Percentiles rank a stretch among this genome's conserved stretches.
Evolutionary conservation across 257 asterid species (phyloP).

Genomic region (Solanum ossicruentum): DNA sequence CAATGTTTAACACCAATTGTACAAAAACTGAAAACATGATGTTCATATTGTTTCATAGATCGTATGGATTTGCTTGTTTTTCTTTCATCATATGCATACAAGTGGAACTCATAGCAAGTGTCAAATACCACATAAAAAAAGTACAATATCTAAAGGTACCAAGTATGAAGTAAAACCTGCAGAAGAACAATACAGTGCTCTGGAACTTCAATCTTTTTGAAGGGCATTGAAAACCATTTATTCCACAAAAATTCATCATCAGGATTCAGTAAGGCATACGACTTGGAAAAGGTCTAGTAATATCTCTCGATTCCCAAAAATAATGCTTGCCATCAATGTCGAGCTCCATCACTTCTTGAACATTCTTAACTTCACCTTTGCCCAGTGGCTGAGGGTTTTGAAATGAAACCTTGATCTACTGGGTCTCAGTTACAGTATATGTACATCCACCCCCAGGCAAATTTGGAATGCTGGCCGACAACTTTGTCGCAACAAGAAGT

Average conservation of each 20-base stretch:
- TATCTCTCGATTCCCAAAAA: conserved; percentile 86
- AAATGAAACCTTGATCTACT: conserved; percentile 79
- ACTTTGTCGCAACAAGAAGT: conserved; percentile 76
- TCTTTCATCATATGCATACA: neutral
- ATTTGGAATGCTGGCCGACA: conserved; percentile 65
- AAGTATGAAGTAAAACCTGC: conserved; percentile 56
- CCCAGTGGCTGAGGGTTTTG: conserved; percentile 88
- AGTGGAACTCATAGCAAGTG: neutral
- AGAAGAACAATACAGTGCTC: conserved; percentile 83
- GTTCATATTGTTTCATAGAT: neutral
- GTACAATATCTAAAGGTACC: conserved; percentile 24
- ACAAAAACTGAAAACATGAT: neutral
- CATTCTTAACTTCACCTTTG: conserved; percentile 72
- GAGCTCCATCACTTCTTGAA: conserved; percentile 79
- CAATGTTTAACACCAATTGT: neutral
- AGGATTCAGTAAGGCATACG: conserved; percentile 52
- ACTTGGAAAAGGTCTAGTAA: conserved; percentile 93
- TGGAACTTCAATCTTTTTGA: conserved; percentile 73
- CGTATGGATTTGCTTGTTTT: neutral
- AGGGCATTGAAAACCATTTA: conserved; percentile 85
- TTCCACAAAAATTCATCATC: conserved; percentile 98
- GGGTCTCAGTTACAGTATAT: conserved; percentile 78
- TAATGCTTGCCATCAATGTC: conserved; percentile 93
- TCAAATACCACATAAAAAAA: conserved; percentile 2
- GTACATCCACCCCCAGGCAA: conserved; percentile 95